phyloP scores from a whole-genome alignment of 306 rosid species.

The Quercus glauca region DNA sequence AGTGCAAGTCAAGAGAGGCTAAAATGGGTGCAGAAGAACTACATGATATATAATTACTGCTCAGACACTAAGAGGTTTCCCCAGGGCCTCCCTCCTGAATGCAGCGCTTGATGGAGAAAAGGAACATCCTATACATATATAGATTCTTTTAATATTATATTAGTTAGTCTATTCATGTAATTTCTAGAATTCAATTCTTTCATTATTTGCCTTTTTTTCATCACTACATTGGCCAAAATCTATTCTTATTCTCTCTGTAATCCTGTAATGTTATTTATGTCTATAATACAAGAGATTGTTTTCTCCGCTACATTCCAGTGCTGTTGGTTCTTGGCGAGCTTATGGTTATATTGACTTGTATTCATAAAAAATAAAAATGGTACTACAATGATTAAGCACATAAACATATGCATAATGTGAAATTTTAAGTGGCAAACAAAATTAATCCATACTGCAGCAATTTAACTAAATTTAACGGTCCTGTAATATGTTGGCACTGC shows the following conservation, averaged over 20 bases:
- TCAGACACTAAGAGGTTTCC: constrained; percentile 41
- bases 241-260: not conserved
- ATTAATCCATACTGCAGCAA: too few species aligned
- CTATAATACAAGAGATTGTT: not conserved
- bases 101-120: not conserved
- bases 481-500: too few species aligned
- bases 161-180: not conserved
- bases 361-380: too few species aligned
- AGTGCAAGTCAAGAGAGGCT: constrained; percentile 28
- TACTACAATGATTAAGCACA: too few species aligned
- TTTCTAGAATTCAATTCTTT: constrained; percentile 23
- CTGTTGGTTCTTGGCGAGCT: not conserved
- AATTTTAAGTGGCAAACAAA: too few species aligned
- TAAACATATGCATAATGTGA: too few species aligned
- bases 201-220: constrained; percentile 15
- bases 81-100: constrained; percentile 41
- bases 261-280: not conserved
- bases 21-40: constrained; percentile 51
- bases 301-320: not conserved
- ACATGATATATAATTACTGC: constrained; percentile 74
- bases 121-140: not conserved
- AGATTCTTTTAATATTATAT: not conserved
- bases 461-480: too few species aligned
- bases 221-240: not conserved
- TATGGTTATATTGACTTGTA: too few species aligned